Evolutionary conservation across 1,139 yeast species (phyloP), one percentile per base, ranked within the genome.

Genomic region (Taiozyma sp.): DNA sequence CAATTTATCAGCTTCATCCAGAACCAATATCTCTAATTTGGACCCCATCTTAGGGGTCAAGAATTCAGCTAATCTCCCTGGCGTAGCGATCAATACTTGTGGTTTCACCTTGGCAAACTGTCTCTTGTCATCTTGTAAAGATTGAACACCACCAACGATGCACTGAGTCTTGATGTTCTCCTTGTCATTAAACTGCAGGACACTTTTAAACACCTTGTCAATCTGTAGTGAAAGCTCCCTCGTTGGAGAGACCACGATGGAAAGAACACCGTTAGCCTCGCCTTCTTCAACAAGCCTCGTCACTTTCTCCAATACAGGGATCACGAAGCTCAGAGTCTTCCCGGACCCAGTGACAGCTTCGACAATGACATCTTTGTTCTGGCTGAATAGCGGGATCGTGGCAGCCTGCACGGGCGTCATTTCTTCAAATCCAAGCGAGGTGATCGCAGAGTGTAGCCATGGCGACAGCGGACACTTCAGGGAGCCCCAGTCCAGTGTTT

Each of bases 391-490:
- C 0, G 99, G 99, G 48, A 93, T 87, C 0, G 96, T 87, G 0
- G 98, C 83, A 0, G 99, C 99, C 66, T 93, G 99, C 0, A 93
- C 99, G 0, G 99, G 97, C 0, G 99, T 93, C 97, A 93, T 91
- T 16, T 80, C 71, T 3, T 81, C 79, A 65, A 80, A 92, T 2
- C 96, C 97, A 58, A 87, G 69, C 2, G 92, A 80, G 22, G 71
- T 70, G 30, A 92, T 76, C 2, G 96, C 96, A 4, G 84, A 62
- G 40, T 59, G 53, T 19, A 76, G 64, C 81, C 81, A 77, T 10
- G 76, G 73, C 19, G 68, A 70, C 8, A 76, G 53, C 2, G 65
- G 56, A 29, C 60, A 65, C 8, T 64, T 57, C 13, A 73, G 53
- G 8, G 67, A 61, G 22, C 67, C 67, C 78, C 78, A 73, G 7